Evolutionary conservation across 2,329 filamentous ascomycete species (phyloP), one percentile per base, ranked within the genome.

Genomic region (Lecanoromycetidae sp.): DNA sequence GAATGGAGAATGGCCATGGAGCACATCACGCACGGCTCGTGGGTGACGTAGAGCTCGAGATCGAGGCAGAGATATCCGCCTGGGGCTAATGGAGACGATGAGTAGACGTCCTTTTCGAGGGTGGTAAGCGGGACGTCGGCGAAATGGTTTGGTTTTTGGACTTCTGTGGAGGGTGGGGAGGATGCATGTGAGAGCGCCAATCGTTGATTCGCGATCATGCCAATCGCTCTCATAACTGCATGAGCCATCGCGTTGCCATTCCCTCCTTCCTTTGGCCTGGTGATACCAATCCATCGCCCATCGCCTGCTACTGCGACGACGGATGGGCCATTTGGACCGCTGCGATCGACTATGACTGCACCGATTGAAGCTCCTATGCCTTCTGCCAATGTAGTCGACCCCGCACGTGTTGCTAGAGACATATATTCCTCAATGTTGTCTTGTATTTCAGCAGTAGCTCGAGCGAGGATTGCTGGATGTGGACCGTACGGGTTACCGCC

Each of bases 1-100:
- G 90, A 95, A 61, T 96, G 88, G 19, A 96, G 72, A 56, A 96
- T 83, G 1, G 86, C 91, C 91, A 96, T 96, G 29, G 84, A 87
- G 66, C 91, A 98, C 77, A 94, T 93, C 51, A 94, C 77, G 61
- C 91, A 98, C 4, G 91, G 91, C 66, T 98, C 91, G 60, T 96
- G 88, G 2, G 88, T 94, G 51, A 93, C 72, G 66, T 95, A 96
- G 48, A 98, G 76, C 64, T 96, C 90, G 25, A 98, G 75, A 46
- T 87, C 85, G 55, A 94, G 87, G 66, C 90, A 96, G 17, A 98
- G 78, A 62, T 98, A 98, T 44, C 90, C 90, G 55, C 87, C 84
- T 26, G 77, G 23, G 33, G 22, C 40, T 9, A 54, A 7, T 19
- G 37, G 6, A 9, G 33, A 36, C 27, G 23, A 19, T 4, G 32